These are phyloP conservation scores for Euphorbia celastroides DNA, from an alignment of 441 rosid genomes.

Conservation along the genomic window DNA sequence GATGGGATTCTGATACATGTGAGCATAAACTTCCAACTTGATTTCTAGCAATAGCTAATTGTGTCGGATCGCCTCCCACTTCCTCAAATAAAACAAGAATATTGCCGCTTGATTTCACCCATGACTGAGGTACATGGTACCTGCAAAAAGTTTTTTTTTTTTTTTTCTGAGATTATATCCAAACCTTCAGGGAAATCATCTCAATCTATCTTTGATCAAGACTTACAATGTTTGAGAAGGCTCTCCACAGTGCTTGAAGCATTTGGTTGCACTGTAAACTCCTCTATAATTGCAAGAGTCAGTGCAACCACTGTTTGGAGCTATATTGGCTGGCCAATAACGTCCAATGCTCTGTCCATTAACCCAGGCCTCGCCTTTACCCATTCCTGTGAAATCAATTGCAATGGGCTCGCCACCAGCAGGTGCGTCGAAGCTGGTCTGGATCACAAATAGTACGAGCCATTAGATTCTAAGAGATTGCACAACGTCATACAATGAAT, in stretches of 20 bases:
- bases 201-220: not conserved
- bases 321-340: conserved; percentile 70
- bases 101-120: conserved; percentile 72
- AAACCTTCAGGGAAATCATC: conserved; percentile 1
- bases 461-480: conserved; percentile 17
- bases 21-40: conserved; percentile 54
- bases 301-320: conserved; percentile 52
- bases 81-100: conserved; percentile 84
- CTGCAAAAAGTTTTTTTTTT: no score
- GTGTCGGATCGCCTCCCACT: conserved; percentile 79
- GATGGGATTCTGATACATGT: conserved; percentile 68
- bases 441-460: conserved; percentile 12
- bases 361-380: conserved; percentile 98
- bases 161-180: conserved; percentile 7
- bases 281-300: conserved; percentile 76
- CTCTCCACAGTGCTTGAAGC: conserved; percentile 80
- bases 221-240: conserved; percentile 91
- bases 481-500: no score
- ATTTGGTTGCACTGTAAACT: conserved; percentile 51
- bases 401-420: conserved; percentile 68
- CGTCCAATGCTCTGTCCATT: conserved; percentile 95
- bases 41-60: conserved; percentile 47
- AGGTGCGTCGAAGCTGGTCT: conserved; percentile 74
- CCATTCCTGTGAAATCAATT: conserved; percentile 80
- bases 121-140: conserved; percentile 93